Evolutionary conservation across 352 stramenopile species (phyloP).

Genomic region (Phytophthora foliorum): DNA sequence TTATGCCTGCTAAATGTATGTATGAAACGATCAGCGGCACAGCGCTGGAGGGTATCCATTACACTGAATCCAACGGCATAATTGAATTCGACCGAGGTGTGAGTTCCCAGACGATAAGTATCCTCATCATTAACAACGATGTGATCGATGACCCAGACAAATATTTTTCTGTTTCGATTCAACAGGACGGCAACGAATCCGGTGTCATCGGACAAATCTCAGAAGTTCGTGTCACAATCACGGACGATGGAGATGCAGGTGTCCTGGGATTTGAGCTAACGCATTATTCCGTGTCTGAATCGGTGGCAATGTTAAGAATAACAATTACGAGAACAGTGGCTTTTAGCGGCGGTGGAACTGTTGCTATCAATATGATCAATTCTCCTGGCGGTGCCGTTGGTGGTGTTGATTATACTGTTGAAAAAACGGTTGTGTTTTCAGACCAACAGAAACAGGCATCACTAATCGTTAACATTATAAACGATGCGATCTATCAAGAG

Average conservation of each 20-base stretch:
- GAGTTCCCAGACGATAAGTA: slow-evolving; percentile 26
- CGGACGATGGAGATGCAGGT: slow-evolving; percentile 62
- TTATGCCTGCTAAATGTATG: slow-evolving; percentile 42
- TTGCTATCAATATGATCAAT: slow-evolving; percentile 31
- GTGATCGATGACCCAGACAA: slow-evolving; percentile 55
- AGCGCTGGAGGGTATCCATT: slow-evolving; percentile 44
- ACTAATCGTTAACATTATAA: slow-evolving; percentile 44
- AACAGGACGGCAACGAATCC: slow-evolving; percentile 23
- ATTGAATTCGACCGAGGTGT: slow-evolving; percentile 44
- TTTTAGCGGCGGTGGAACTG: slow-evolving; percentile 39
- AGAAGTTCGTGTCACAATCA: slow-evolving; percentile 42
- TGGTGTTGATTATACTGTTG: slow-evolving; percentile 47
- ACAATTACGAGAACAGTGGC: slow-evolving; percentile 31
- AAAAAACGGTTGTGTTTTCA: slow-evolving; percentile 18
- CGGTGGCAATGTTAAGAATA: slow-evolving; percentile 20
- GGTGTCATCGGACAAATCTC: slow-evolving; percentile 41
- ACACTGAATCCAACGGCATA: slow-evolving; percentile 20
- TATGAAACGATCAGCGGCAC: slow-evolving; percentile 51
- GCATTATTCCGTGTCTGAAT: slow-evolving; percentile 44
- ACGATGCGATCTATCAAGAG: slow-evolving; percentile 55
- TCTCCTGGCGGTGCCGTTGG: slow-evolving; percentile 17
- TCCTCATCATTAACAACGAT: slow-evolving; percentile 63
- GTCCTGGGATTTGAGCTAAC: slow-evolving; percentile 44
- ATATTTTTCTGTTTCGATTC: slow-evolving; percentile 57
- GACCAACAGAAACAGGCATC: slow-evolving; percentile 32